phyloP scores from a whole-genome alignment of 2,329 filamentous ascomycete genomes.

The Aspergillus sojae region DNA sequence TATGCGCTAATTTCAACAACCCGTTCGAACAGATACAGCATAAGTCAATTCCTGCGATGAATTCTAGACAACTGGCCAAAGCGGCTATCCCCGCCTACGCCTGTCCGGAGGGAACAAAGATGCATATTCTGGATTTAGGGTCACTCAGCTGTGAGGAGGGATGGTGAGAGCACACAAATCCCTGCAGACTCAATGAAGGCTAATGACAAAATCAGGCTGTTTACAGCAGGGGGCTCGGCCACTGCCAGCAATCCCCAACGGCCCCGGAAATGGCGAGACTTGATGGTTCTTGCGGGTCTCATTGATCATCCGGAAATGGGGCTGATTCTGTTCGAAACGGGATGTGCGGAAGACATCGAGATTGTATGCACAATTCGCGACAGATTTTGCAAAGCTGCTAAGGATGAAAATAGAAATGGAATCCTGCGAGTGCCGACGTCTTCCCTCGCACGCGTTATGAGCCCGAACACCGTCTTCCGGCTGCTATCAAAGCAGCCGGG shows the following conservation, averaged over 20 bases:
- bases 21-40: too few species aligned
- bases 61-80: not conserved
- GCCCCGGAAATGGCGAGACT: slow-evolving; percentile 45
- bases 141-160: slow-evolving; percentile 52
- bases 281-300: slow-evolving; percentile 46
- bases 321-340: slow-evolving; percentile 51
- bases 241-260: slow-evolving; percentile 27
- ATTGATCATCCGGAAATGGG: slow-evolving; percentile 51
- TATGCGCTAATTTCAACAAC: too few species aligned
- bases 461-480: slow-evolving; percentile 36
- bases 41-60: not conserved
- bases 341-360: slow-evolving; percentile 47
- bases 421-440: slow-evolving; percentile 33
- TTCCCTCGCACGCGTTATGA: slow-evolving; percentile 42
- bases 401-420: not conserved
- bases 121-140: slow-evolving; percentile 51
- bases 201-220: not conserved
- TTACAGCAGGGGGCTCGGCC: not conserved
- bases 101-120: slow-evolving; percentile 51
- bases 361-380: not conserved
- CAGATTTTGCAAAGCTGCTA: not conserved
- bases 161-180: slow-evolving; percentile 18
- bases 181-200: not conserved
- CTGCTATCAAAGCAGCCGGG: slow-evolving; percentile 41
- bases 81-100: slow-evolving; percentile 2